Base-by-base conservation (phyloP, 2,329 filamentous ascomycete species). In the Ceratocystis destructans region DNA sequence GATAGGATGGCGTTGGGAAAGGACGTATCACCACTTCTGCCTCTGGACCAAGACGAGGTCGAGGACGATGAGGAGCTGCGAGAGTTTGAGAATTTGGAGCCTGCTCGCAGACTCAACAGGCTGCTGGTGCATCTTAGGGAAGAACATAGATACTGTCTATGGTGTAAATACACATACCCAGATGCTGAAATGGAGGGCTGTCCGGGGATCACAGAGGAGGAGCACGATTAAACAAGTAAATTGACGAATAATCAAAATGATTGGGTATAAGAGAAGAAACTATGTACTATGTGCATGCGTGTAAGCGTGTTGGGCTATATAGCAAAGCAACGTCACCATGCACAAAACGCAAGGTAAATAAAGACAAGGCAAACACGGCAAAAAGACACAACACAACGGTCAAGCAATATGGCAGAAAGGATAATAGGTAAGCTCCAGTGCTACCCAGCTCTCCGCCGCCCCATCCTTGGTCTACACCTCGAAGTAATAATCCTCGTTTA, bases 401-500 rank as follows among this genome's bases (percentile, higher is more conserved):
- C 48, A 31, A 17, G 55, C 53, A 28, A 33, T 10, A 62, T 20
- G 46, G 44, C 25, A 50, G n/a, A 22, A 33, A 45, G 31, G 37
- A 61, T n/a, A 44, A 55, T 25, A 17, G 4, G 6, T 8, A 67
- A 53, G 12, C 48, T 15, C 10, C 15, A 48, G 28, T 44, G 22
- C 41, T 33, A 20, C 33, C 61, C 25, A 31, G 17, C 31, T 37
- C 28, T 33, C 44, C 25, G 22, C 7, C 61, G 5, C 22, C 31
- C 25, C 28, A 37, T 20, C 12, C 59, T 62, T 45, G 1, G 41
- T 37, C 77, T 71, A 88, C 55, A 89, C 81, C 74, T 93, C 89
- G 77, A 95, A 97, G 77, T 88, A 96, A 75, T 95, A 99, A 74
- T 96, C 88, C 70, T 96, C 90, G 74, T 96, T 90, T 70, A 97